phyloP scores from a whole-genome alignment of 192 early-diverging fungal genomes.

The Phycomyces nitens region DNA sequence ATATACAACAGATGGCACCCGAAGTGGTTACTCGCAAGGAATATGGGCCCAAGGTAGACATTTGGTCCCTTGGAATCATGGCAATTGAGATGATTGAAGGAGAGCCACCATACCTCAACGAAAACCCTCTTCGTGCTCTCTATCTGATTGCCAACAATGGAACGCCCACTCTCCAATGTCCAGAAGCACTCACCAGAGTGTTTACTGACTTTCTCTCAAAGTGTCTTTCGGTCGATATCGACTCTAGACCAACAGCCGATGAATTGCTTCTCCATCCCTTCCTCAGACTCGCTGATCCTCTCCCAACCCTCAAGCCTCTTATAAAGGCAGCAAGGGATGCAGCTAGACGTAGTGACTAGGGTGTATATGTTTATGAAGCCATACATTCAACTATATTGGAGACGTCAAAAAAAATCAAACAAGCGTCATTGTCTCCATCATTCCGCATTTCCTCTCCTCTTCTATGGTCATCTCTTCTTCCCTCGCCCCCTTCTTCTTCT shows the following conservation, averaged over 20 bases:
- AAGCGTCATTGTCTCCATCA: background rate
- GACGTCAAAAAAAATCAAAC: background rate
- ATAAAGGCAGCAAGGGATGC: constrained; percentile 50
- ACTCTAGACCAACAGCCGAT: constrained; percentile 51
- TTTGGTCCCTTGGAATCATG: constrained; percentile 77
- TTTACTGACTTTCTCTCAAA: constrained; percentile 60
- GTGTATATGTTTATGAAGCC: background rate
- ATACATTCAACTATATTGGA: background rate
- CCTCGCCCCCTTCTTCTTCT: background rate
- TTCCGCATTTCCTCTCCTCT: background rate
- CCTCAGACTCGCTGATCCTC: constrained; percentile 51
- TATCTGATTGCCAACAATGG: constrained; percentile 79
- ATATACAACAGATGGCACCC: constrained; percentile 64
- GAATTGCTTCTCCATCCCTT: constrained; percentile 62
- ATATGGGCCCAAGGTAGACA: constrained; percentile 71
- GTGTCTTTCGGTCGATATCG: constrained; percentile 58
- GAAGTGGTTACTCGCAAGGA: constrained; percentile 84
- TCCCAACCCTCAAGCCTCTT: constrained; percentile 53
- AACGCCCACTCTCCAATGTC: constrained; percentile 68
- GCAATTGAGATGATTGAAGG: constrained; percentile 79
- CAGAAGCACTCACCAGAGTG: constrained; percentile 44
- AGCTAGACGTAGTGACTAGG: constrained; percentile 26
- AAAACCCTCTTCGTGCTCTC: constrained; percentile 64
- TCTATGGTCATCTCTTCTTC: background rate
- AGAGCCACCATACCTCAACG: constrained; percentile 70